phyloP scores from a whole-genome alignment of 1,284 basidiomycete genomes.

The Rhodotorula sp. region DNA sequence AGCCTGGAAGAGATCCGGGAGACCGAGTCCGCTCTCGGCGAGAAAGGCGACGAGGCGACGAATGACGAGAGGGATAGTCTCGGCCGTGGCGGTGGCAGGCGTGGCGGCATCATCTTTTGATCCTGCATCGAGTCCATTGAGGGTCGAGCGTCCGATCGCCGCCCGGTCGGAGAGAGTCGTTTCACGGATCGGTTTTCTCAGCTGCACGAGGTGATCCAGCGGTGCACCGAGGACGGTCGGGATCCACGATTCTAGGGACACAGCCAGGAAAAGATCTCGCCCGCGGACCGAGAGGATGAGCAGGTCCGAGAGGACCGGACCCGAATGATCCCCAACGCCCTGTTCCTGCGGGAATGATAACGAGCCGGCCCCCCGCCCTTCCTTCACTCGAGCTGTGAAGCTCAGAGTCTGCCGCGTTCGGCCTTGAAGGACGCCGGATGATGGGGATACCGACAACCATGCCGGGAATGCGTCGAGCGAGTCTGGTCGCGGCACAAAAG shows the following conservation, averaged over 20 bases:
- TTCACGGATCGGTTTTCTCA: slow-evolving; percentile 12
- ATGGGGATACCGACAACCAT: slow-evolving; percentile 27
- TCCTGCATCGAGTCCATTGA: background rate
- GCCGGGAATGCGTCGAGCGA: slow-evolving; percentile 11
- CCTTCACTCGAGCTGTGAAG: slow-evolving; percentile 19
- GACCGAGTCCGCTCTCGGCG: slow-evolving; percentile 20
- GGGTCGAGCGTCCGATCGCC: background rate
- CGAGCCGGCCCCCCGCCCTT: background rate
- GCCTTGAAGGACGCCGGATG: slow-evolving; percentile 28
- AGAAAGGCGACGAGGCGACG: slow-evolving; percentile 28
- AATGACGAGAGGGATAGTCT: slow-evolving; percentile 17
- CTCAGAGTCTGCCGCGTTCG: slow-evolving; percentile 10
- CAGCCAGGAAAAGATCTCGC: slow-evolving; percentile 33
- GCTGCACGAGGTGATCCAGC: slow-evolving; percentile 13
- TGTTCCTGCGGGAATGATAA: slow-evolving; percentile 20
- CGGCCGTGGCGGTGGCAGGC: background rate
- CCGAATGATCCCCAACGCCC: background rate
- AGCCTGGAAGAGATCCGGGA: slow-evolving; percentile 17
- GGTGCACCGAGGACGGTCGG: slow-evolving; percentile 33
- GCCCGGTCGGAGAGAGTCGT: background rate
- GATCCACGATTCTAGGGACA: slow-evolving; percentile 14
- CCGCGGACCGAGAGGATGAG: slow-evolving; percentile 35
- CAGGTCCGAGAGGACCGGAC: slow-evolving; percentile 21
- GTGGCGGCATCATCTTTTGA: background rate
- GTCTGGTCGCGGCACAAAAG: slow-evolving; percentile 20